Conservation (phyloP, 2,329 filamentous ascomycete genomes). For the Hypomyces rosellus region DNA sequence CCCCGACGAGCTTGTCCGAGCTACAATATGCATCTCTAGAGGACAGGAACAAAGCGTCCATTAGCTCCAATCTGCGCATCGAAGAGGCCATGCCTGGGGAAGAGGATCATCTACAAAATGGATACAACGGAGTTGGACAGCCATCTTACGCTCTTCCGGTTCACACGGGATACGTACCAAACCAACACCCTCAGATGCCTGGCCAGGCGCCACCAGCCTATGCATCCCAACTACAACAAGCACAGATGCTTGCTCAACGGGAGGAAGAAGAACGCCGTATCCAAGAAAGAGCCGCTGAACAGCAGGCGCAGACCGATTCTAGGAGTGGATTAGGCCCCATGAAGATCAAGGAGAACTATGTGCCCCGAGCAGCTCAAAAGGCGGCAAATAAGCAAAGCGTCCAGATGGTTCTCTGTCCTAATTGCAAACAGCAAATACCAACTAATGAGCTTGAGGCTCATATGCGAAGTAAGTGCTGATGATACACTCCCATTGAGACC, state of each 20-base stretch:
- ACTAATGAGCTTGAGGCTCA: constrained; percentile 84
- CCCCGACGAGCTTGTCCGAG: constrained; percentile 83
- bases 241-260: constrained; percentile 39
- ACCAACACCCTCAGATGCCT: constrained; percentile 26
- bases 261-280: constrained; percentile 59
- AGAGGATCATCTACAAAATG: constrained; percentile 49
- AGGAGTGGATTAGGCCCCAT: constrained; percentile 63
- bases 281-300: constrained; percentile 55
- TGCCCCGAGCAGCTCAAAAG: constrained; percentile 73
- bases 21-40: constrained; percentile 91
- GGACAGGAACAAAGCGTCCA: constrained; percentile 86
- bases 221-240: constrained; percentile 18
- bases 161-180: constrained; percentile 37
- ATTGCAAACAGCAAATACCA: constrained; percentile 86
- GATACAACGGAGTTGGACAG: constrained; percentile 32
- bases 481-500: neutral
- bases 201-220: constrained; percentile 31
- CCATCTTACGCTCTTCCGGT: constrained; percentile 38
- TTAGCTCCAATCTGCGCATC: constrained; percentile 74
- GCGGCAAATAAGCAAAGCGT: constrained; percentile 58
- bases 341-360: constrained; percentile 91
- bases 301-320: constrained; percentile 70
- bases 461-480: constrained; percentile 65
- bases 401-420: constrained; percentile 75
- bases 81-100: constrained; percentile 92